Conservation (phyloP, 345 rosid genomes). For the Acer saccharum region DNA sequence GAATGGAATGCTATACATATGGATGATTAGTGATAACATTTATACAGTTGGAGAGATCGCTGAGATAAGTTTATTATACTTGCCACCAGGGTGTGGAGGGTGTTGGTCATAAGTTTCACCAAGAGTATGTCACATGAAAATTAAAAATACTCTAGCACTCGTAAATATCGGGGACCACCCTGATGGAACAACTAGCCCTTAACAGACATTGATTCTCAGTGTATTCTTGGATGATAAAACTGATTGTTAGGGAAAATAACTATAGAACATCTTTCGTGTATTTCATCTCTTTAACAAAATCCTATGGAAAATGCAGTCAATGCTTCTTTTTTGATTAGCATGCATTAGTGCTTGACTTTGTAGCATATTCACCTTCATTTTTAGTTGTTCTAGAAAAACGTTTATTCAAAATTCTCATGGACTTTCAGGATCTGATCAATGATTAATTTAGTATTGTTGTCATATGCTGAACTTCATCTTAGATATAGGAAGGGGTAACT, state of each 20-base stretch:
- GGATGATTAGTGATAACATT: not conserved
- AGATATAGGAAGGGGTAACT: not conserved
- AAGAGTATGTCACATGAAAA: no score
- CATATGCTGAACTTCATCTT: not conserved
- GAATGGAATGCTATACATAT: not conserved
- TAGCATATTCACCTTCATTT: not conserved
- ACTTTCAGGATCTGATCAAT: not conserved
- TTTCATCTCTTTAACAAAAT: not conserved
- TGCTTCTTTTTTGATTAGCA: not conserved
- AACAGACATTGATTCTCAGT: no score
- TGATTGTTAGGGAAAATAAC: not conserved
- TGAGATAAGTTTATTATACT: no score
- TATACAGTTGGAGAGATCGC: not conserved
- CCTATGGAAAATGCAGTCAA: not conserved
- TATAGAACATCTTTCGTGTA: not conserved
- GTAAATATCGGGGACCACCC: no score
- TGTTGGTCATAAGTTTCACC: no score
- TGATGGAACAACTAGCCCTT: no score
- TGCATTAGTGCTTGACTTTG: not conserved
- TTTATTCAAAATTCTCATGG: not conserved
- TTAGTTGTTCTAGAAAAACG: not conserved
- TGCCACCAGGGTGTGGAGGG: no score
- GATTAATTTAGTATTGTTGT: not conserved
- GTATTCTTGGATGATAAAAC: no score
- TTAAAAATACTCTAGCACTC: no score